Percentiles rank a stretch among this genome's conserved stretches.
These are phyloP conservation scores for Coprinopsis cinerea DNA, from an alignment of 768 basidiomycete genomes.

Conservation along the genomic window DNA sequence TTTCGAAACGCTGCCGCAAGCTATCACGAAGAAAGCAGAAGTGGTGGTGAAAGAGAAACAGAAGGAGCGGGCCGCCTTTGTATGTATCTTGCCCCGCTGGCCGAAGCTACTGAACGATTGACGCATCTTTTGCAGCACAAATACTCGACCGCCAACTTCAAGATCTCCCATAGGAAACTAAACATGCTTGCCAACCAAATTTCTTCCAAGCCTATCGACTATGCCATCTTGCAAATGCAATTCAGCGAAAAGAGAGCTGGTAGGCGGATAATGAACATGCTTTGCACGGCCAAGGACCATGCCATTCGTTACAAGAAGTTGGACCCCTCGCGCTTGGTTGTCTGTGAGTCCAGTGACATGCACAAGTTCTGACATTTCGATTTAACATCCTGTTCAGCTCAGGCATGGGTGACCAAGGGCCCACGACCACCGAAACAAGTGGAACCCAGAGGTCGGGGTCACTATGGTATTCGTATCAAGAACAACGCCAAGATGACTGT, in stretches of 20 bases:
- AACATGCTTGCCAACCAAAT: slow-evolving; percentile 86
- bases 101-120: neutral
- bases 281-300: slow-evolving; percentile 81
- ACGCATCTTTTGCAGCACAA: slow-evolving; percentile 66
- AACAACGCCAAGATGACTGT: slow-evolving; percentile 72
- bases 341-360: slow-evolving; percentile 49
- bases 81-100: slow-evolving; percentile 18
- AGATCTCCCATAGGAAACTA: slow-evolving; percentile 89
- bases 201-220: slow-evolving; percentile 86
- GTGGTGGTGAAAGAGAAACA: too few relatives aligned
- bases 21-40: slow-evolving; percentile 16
- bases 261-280: slow-evolving; percentile 80
- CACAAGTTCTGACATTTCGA: neutral
- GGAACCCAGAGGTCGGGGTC: slow-evolving; percentile 81
- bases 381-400: slow-evolving; percentile 42
- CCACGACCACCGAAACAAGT: slow-evolving; percentile 53
- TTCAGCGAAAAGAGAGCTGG: slow-evolving; percentile 93
- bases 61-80: slow-evolving; percentile 18
- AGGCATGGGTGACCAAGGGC: slow-evolving; percentile 94
- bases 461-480: slow-evolving; percentile 70
- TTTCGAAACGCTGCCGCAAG: slow-evolving; percentile 38
- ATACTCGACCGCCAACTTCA: slow-evolving; percentile 89
- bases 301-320: slow-evolving; percentile 75
- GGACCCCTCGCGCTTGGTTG: slow-evolving; percentile 63
- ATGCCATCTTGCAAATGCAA: slow-evolving; percentile 94